Evolutionary conservation across 371 early-diverging fungal species (phyloP), one percentile per base, ranked within the genome.

Genomic region (Rhizomucor pusillus): DNA sequence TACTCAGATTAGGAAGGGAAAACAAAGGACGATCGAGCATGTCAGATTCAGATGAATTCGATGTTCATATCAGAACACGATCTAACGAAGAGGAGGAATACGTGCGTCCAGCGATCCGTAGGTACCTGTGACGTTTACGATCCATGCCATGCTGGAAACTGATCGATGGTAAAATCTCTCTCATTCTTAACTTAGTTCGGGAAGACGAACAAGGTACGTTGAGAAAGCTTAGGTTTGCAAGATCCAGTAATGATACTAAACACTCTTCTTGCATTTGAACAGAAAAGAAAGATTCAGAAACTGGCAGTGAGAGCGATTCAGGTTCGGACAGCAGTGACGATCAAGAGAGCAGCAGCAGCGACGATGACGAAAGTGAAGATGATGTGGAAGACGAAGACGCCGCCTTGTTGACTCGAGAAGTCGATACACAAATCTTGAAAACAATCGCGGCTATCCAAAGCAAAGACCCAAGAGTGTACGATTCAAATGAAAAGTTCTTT

Each of bases 351-450:
- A 44, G 44, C 46, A 37, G 37, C 24, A 44, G 44, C 46, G 23
- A 24, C 48, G 75, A 77, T 29, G 63, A 65, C 48, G 66, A 67
- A 5, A 67, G 70, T 24, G 75, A 69, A 11, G 69, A 72, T 23
- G 91, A 87, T 46, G 93, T 87, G 22, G 98, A 97, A 56, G 98
- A 98, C 73, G 95, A 95, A 49, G 74, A 76, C 22, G 95, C 90
- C 11, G 87, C 85, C 47, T 75, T 94, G 43, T 69, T 94, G 16
- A 94, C 96, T 14, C 91, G 94, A 10, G 93, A 85, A 40, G 66
- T 95, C 9, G 97, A 98, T 58, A 87, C 89, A 2, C 92, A 96
- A 64, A 94, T 98, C 54, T 73, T 98, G 79, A 85, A 86, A 43
- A 94, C 97, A 1, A 88, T 97, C 56, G 85, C 86, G 0, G 80